Conservation (phyloP, 2,329 filamentous ascomycete species). For the Colletotrichum sp. region DNA sequence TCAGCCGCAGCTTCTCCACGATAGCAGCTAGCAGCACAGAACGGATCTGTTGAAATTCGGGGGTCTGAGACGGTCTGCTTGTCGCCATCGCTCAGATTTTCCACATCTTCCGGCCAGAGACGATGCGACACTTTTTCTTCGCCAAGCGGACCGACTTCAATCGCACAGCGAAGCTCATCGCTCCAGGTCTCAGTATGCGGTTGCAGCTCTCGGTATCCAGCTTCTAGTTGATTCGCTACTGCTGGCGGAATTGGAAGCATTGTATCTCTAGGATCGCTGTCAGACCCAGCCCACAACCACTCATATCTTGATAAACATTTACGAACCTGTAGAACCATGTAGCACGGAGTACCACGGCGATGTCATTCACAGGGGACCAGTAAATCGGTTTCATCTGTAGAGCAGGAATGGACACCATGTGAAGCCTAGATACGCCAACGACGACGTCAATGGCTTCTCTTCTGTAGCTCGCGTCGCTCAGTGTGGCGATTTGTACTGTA, state of each 20-base stretch:
- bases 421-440: constrained; percentile 88
- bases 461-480: background rate
- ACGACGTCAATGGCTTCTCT: constrained; percentile 64
- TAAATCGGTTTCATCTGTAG: constrained; percentile 96
- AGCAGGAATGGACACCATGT: constrained; percentile 83
- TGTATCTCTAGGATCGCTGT: constrained; percentile 62
- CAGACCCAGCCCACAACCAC: background rate
- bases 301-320: background rate
- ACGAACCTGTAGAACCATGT: constrained; percentile 91
- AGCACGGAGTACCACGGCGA: constrained; percentile 80
- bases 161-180: constrained; percentile 87
- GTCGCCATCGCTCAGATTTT: constrained; percentile 23
- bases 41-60: constrained; percentile 57
- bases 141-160: constrained; percentile 86
- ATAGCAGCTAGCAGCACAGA: constrained; percentile 66
- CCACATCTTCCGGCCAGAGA: constrained; percentile 73
- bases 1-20: constrained; percentile 63
- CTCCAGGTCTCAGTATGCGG: constrained; percentile 93
- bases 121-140: constrained; percentile 90
- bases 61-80: constrained; percentile 33
- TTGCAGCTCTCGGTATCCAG: constrained; percentile 84
- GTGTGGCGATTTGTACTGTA: background rate
- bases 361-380: constrained; percentile 93
- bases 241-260: constrained; percentile 88
- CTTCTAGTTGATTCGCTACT: constrained; percentile 90